Conservation (phyloP, 2,329 filamentous ascomycete species). For the Exophiala bonariae region DNA sequence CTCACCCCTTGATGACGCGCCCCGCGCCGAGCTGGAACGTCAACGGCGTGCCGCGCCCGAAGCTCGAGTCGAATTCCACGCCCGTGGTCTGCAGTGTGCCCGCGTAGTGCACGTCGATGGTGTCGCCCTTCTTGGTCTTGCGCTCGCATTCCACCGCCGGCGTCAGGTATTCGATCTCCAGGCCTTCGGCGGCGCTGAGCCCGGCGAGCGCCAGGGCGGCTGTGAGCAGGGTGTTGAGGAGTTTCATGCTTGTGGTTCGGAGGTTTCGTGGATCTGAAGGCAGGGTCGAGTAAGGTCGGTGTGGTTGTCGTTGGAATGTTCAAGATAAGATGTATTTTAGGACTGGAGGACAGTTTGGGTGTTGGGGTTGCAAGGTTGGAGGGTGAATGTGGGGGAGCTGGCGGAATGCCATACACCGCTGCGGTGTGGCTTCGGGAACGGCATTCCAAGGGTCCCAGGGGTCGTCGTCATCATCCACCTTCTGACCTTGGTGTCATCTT, state of each 20-base stretch:
- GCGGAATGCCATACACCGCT: no score
- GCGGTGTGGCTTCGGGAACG: no score
- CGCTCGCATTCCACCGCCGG: conserved; percentile 71
- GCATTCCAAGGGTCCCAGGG: no score
- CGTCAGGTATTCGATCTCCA: conserved; percentile 76
- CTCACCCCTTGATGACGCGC: conserved; percentile 84
- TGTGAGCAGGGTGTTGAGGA: conserved; percentile 30
- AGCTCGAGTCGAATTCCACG: conserved; percentile 79
- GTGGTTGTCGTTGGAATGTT: no score
- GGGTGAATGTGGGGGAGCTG: no score
- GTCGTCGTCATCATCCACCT: no score
- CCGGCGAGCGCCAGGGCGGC: conserved; percentile 36
- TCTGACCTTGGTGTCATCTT: no score
- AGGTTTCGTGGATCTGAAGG: no score
- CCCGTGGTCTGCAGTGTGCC: conserved; percentile 75
- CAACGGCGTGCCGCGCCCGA: conserved; percentile 75
- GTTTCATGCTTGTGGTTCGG: conserved; percentile 15
- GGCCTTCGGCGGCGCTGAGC: conserved; percentile 51
- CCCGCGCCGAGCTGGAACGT: conserved; percentile 76
- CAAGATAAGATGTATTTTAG: no score
- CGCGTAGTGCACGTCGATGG: conserved; percentile 82
- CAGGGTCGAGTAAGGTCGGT: no score
- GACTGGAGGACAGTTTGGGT: no score
- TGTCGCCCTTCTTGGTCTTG: conserved; percentile 75
- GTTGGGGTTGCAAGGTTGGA: no score